phyloP scores from a whole-genome alignment of 768 basidiomycete genomes.

The Crepidotus variabilis region DNA sequence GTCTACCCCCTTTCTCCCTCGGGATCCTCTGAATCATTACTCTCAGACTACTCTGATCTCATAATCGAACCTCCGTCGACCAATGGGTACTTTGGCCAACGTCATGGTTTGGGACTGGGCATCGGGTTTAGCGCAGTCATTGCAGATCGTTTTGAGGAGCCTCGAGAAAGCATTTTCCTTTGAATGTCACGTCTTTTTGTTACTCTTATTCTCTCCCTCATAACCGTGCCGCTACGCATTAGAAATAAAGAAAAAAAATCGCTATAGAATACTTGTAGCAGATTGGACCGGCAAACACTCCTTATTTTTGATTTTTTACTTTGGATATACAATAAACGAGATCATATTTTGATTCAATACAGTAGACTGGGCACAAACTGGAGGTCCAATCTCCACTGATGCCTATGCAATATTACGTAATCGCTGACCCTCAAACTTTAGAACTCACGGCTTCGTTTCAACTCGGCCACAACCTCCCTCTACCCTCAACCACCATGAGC shows the following conservation, averaged over 20 bases:
- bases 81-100: slow-evolving; percentile 19
- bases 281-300: not conserved
- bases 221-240: no score
- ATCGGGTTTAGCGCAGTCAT: not conserved
- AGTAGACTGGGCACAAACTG: no score
- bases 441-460: slow-evolving; percentile 10
- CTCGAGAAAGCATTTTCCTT: not conserved
- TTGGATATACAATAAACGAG: not conserved
- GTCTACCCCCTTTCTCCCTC: slow-evolving; percentile 15
- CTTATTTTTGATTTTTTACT: not conserved
- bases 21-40: slow-evolving; percentile 11
- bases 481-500: slow-evolving; percentile 41
- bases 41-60: slow-evolving; percentile 17
- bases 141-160: not conserved
- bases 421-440: not conserved
- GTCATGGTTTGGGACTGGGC: not conserved
- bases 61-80: slow-evolving; percentile 25
- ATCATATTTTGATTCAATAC: no score
- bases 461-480: slow-evolving; percentile 11
- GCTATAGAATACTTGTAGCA: not conserved
- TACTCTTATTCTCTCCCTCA: no score
- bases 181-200: not conserved
- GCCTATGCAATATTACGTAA: not conserved
- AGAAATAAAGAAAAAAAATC: no score
- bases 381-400: no score